A percentile compares a stretch with the other conserved stretches of the same genome.
phyloP scores from a whole-genome alignment of 2,329 filamentous ascomycete genomes.

The Talaromyces islandicus region DNA sequence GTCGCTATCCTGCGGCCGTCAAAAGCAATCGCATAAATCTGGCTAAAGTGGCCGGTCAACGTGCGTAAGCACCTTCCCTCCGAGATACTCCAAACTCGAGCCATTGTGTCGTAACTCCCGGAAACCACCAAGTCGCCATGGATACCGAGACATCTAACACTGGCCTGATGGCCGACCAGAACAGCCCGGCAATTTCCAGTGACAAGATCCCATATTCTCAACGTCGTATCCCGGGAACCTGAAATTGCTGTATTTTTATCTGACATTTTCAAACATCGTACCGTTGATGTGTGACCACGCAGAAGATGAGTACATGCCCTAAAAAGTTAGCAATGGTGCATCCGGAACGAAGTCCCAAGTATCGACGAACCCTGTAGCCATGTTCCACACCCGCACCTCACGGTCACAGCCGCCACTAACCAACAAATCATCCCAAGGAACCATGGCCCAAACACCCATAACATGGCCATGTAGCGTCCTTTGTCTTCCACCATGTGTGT shows the following conservation, averaged over 20 bases:
- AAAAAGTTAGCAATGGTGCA: slow-evolving; percentile 1
- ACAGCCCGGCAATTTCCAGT: slow-evolving; percentile 87
- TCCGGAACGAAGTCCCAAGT: slow-evolving; percentile 1
- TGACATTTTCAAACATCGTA: slow-evolving; percentile 96
- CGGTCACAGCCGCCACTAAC: slow-evolving; percentile 96
- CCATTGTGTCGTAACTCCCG: slow-evolving; percentile 94
- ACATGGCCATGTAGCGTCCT: slow-evolving; percentile 91
- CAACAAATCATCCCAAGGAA: slow-evolving; percentile 90
- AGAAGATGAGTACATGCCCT: slow-evolving; percentile 74
- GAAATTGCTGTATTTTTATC: slow-evolving; percentile 92
- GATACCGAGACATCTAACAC: slow-evolving; percentile 90
- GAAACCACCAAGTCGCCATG: slow-evolving; percentile 97
- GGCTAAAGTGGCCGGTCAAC: slow-evolving; percentile 89
- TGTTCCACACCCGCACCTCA: slow-evolving; percentile 94
- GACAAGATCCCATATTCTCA: slow-evolving; percentile 90
- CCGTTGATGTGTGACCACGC: slow-evolving; percentile 92
- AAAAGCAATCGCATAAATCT: slow-evolving; percentile 98
- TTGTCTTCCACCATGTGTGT: slow-evolving; percentile 80
- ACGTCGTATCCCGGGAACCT: slow-evolving; percentile 87
- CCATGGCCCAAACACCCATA: slow-evolving; percentile 99
- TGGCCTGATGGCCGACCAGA: slow-evolving; percentile 89
- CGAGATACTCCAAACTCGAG: slow-evolving; percentile 95
- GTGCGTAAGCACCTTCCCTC: slow-evolving; percentile 89
- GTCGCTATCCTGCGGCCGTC: slow-evolving; percentile 91
- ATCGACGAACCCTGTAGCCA: slow-evolving; percentile 70